Evolutionary conservation across 2,329 filamentous ascomycete genomes (phyloP), one percentile per base, ranked within the genome.

Genomic region (Arachnomyces sp.): DNA sequence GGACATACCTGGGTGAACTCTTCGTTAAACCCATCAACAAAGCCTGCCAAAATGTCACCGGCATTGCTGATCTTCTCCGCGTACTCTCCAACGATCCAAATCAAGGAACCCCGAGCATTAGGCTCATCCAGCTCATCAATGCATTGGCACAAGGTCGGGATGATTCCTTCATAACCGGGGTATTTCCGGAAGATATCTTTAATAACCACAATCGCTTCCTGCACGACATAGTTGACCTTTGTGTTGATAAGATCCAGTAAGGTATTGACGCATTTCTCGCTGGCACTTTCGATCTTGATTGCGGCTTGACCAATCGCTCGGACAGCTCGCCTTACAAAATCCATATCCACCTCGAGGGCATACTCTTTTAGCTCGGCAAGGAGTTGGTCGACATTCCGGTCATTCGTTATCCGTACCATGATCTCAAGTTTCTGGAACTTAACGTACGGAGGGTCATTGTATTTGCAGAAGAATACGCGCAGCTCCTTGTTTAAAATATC

Each of bases 51-150:
- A 47, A 98, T 96, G 52, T 96, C 87, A 48, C 89, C 88, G n/a
- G 92, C 92, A 54, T 98, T 96, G 67, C 79, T 94, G 57, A 98
- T 98, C 73, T 98, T 98, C 70, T 98, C 92, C 1, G 92, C 92
- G 59, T 98, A 98, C 62, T 98, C 92, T 51, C 92, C 92, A 4
- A 98, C 90, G 51, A 98, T 96, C 92, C 92, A 98, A 56, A 98
- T 96, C 44, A 98, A 70, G 15, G 90, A 84, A 2, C 84, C 89
- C 55, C 92, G 74, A 5, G 92, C 92, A 53, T 88, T 82, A 1
- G 90, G 89, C 63, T 98, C 92, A 57, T 98, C 92, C 49, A 98
- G 65, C 53, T 98, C 92, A 54, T 98, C 92, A 46, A 98, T 95
- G 58, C 94, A 87, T 61, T 95, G 79, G 70, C 93, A 98, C 11